These are phyloP conservation scores for Periconia digitata DNA, from an alignment of 2,329 filamentous ascomycete species.

Conservation along the genomic window DNA sequence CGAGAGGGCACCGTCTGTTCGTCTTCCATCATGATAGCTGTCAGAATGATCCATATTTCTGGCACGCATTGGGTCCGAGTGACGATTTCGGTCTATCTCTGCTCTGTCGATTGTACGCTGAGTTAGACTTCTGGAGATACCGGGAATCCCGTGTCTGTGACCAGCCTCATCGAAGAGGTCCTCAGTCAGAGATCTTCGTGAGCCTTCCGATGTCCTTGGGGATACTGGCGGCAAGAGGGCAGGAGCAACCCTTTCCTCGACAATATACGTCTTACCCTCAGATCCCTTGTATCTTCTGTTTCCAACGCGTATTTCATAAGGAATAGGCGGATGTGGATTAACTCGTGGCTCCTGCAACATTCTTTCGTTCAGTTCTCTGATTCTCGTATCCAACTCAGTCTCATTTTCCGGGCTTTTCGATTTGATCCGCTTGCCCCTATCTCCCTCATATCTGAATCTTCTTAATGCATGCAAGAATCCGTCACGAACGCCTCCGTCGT, in stretches of 20 bases:
- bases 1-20: not conserved
- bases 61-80: not conserved
- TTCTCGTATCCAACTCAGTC: not conserved
- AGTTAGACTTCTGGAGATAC: not conserved
- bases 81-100: not conserved
- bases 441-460: not conserved
- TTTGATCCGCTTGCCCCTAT: not conserved
- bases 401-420: constrained; percentile 1
- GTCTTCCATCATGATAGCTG: not conserved
- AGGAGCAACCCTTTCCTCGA: constrained; percentile 1
- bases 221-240: not conserved
- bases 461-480: constrained; percentile 5
- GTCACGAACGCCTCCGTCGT: not conserved
- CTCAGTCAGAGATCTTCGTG: not conserved
- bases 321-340: not conserved
- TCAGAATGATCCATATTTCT: not conserved
- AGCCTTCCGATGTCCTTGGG: not conserved
- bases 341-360: not conserved
- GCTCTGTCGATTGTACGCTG: not conserved
- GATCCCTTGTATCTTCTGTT: not conserved
- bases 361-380: constrained; percentile 1
- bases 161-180: not conserved
- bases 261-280: constrained; percentile 1
- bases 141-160: not conserved
- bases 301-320: not conserved